These are phyloP conservation scores for Yamadazyma insecticola DNA, from an alignment of 805 yeast species.

Conservation along the genomic window DNA sequence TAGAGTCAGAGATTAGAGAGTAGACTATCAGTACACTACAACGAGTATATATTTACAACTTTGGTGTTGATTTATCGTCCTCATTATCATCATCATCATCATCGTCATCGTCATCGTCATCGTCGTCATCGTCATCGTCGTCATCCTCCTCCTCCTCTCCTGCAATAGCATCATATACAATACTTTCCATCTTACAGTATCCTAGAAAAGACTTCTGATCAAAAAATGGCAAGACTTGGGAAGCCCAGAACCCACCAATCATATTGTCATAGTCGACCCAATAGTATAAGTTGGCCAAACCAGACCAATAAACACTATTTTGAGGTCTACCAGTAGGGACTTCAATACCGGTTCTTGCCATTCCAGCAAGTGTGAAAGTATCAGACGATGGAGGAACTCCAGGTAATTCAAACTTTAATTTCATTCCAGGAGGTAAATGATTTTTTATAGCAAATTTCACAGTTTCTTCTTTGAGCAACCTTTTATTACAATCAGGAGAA, in stretches of 20 bases:
- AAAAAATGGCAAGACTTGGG: constrained; percentile 32
- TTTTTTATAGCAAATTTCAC: constrained; percentile 27
- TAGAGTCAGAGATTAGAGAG: no score
- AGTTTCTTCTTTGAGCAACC: constrained; percentile 22
- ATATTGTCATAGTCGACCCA: constrained; percentile 37
- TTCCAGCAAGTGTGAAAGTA: constrained; percentile 33
- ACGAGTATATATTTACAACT: background rate
- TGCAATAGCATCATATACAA: constrained; percentile 19
- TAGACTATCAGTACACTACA: no score
- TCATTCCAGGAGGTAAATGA: constrained; percentile 27
- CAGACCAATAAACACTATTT: constrained; percentile 36
- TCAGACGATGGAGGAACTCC: constrained; percentile 16
- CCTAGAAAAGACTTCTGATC: constrained; percentile 19
- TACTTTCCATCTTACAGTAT: constrained; percentile 19
- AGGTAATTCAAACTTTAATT: constrained; percentile 13
- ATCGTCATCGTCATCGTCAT: constrained; percentile 8
- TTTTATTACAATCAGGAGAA: constrained; percentile 33
- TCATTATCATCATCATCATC: constrained; percentile 11
- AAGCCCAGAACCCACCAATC: constrained; percentile 36
- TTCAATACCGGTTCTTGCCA: constrained; percentile 21
- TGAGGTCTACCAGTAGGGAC: constrained; percentile 31
- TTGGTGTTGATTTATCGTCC: constrained; percentile 4
- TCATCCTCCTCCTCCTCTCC: constrained; percentile 11
- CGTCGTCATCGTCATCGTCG: constrained; percentile 11
- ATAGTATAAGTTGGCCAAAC: constrained; percentile 34